Conservation (phyloP, 2,329 filamentous ascomycete species). For the Thielaviopsis musarum region DNA sequence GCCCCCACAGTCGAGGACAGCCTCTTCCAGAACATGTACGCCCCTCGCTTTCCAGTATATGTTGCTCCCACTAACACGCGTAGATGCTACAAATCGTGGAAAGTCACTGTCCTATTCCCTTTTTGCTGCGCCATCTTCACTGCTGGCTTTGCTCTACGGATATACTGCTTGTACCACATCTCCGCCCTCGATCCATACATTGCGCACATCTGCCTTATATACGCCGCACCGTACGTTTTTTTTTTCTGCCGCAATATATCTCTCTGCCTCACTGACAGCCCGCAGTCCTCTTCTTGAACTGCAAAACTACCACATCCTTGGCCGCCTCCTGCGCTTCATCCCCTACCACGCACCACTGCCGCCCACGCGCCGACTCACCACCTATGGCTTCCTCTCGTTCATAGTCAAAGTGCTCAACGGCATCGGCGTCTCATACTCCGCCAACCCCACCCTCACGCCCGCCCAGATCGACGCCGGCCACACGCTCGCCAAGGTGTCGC, state of each 20-base stretch:
- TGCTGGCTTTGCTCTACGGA: conserved; percentile 29
- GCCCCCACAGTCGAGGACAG: no score
- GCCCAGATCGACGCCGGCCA: conserved; percentile 25
- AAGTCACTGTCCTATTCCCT: conserved; percentile 37
- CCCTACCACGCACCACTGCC: conserved; percentile 39
- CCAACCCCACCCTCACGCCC: conserved; percentile 26
- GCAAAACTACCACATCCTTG: conserved; percentile 44
- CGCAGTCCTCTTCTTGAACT: conserved; percentile 41
- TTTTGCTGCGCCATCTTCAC: no score
- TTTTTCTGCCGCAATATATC: no score
- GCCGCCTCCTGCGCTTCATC: conserved; percentile 41
- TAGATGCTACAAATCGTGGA: conserved; percentile 40
- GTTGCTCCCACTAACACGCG: no score
- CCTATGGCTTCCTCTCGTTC: conserved; percentile 28
- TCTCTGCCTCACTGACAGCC: conserved; percentile 24
- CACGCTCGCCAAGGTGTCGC: conserved; percentile 30
- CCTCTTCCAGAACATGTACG: no score
- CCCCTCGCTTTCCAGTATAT: no score
- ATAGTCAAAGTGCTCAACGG: conserved; percentile 31
- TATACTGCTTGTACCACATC: conserved; percentile 19
- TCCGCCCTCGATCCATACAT: conserved; percentile 19
- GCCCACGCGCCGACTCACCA: conserved; percentile 27
- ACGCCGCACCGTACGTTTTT: conserved; percentile 20
- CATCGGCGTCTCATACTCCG: conserved; percentile 29
- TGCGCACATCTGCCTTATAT: conserved; percentile 20